Conservation (phyloP, 305 asterid species). For the Solanum aculeatissimum region DNA sequence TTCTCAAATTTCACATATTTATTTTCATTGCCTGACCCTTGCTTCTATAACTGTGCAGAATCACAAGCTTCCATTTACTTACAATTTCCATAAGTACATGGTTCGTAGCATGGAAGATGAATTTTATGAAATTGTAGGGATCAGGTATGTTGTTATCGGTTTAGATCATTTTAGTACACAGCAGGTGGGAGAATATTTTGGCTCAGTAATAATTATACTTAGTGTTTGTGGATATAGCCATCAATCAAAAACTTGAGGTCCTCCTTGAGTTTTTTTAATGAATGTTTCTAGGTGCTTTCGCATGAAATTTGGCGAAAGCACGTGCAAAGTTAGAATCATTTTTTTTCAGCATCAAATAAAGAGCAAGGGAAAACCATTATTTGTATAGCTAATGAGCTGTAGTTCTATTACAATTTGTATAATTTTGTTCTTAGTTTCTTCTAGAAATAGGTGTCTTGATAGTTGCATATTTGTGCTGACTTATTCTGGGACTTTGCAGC, state of each 20-base stretch:
- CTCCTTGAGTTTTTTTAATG: not conserved
- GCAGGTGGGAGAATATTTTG: not conserved
- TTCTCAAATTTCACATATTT: not conserved
- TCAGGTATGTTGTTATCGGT: constrained; percentile 37
- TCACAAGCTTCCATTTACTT: constrained; percentile 61
- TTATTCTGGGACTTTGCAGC: constrained; percentile 32
- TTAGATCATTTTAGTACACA: not conserved
- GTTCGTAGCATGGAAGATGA: constrained; percentile 98
- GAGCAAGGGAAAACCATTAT: not conserved
- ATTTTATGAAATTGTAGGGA: constrained; percentile 72
- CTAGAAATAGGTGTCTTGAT: not conserved
- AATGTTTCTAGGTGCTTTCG: not conserved
- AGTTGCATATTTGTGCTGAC: not conserved
- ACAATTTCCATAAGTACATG: constrained; percentile 83
- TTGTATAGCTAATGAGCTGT: not conserved
- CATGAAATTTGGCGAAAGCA: not conserved
- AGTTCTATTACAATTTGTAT: not conserved
- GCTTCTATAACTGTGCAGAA: constrained; percentile 31
- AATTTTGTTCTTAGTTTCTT: not conserved
- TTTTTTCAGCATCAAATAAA: not conserved
- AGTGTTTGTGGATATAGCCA: not conserved
- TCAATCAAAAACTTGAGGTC: not conserved
- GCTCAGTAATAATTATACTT: not conserved
- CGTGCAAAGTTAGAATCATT: not conserved
- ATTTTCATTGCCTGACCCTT: not conserved